Base-by-base conservation (phyloP, 306 rosid genomes). In the Prinsepia uniflora region DNA sequence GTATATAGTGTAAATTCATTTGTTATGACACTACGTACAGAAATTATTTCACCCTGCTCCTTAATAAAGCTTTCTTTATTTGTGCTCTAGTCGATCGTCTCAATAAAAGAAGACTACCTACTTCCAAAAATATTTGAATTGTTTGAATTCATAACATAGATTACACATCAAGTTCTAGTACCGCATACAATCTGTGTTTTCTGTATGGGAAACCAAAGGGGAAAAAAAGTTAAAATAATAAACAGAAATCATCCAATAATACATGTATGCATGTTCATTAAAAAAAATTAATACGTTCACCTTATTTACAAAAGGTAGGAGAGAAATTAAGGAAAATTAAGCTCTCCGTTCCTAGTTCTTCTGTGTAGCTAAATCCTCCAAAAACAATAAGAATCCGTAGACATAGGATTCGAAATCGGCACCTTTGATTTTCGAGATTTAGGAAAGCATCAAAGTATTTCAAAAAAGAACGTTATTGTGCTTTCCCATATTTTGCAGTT, bases 361-460 rank as follows among this genome's bases (percentile, higher is more conserved):
- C 64, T 18, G 64, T 36, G n/a, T n/a, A 34, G 64, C 43, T 59
- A 59, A 18, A 59, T 59, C 64, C 64, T 24, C 64, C 64, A 34
- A 59, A 34, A 59, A 59, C 64, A 18, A 59, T 42, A 58, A 14
- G 39, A 58, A 58, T 59, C n/a, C 43, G 12, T 13, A 30, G 41
- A 34, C 5, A 7, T 5, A 42, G 18, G 17, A 59, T 59, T 56
- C 19, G 11, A 59, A 59, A 17, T 30, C 10, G 6, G 19, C 64
- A 14, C 41, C 19, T 34, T 39, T 2, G 30, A 24, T 24, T 24
- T 24, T 59, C 34, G 36, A 59, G 64, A 34, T 59, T 59, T 59
- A 14, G 64, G 64, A 59, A 59, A 59, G 64, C 64, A 59, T 42
- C 64, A 34, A 59, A 59, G n/a, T 14, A 59, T 59, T 59, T 44